Evolutionary conservation across 2,329 filamentous ascomycete genomes (phyloP), one percentile per base, ranked within the genome.

Genomic region (Aspergillus hortae): DNA sequence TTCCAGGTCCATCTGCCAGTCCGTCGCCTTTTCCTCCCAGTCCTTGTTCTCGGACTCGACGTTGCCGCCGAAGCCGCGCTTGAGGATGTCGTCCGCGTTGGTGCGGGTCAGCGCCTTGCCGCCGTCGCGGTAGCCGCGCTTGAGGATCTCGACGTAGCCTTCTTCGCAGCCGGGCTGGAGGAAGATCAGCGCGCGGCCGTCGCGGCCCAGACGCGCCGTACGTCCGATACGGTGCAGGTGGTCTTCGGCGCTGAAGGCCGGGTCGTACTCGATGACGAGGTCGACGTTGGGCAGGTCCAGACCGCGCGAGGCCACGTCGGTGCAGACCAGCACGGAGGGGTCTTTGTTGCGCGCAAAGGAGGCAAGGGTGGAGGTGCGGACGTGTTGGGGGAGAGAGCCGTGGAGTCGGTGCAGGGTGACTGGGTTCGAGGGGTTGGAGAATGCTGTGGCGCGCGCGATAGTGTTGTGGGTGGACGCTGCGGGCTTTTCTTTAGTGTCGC

Each of bases 261-360:
- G 92, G 67, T 99, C 94, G 67, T 96, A 97, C 70, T 99, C 94
- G 51, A 99, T 83, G 46, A 99, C 91, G 17, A 96, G 80, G 68
- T 99, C 94, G 47, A 99, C 90, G 46, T 94, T 92, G 1, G 92
- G 92, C 14, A 99, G 83, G 77, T 99, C 94, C 40, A 99, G 85
- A 75, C 94, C 94, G 66, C 94, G 90, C 17, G 94, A 94, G 11
- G 94, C 90, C 46, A 99, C 94, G 66, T 99, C 94, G 1, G 94
- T 99, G 61, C 92, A 95, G 58, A 99, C 83, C 14, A 99, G 81
- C 3, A 99, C 84, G 0, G 88, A 87, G 0, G 92, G 87, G 17
- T 89, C 83, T 25, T 81, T 83, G 67, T 85, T 88, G 40, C 80
- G 80, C 3, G 88, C 82, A 72, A 96, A 99, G 2, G 89, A 84